These are phyloP conservation scores for Eutrema salsugineum DNA, from an alignment of 441 rosid genomes.

Conservation along the genomic window DNA sequence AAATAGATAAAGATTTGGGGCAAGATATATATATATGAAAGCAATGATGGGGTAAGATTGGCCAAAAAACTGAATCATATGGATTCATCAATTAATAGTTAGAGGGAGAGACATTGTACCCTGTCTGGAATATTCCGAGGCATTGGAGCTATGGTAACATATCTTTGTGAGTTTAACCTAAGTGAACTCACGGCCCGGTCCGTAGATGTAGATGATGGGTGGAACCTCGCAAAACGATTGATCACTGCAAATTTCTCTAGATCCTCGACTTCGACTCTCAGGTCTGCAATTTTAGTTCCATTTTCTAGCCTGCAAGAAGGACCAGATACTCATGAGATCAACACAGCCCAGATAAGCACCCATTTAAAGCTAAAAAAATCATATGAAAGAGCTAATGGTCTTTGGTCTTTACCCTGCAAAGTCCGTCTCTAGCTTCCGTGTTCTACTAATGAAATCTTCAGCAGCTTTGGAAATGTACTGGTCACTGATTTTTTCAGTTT, in stretches of 20 bases:
- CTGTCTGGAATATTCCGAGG: constrained; percentile 74
- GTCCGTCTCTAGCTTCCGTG: constrained; percentile 56
- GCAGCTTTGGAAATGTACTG: constrained; percentile 39
- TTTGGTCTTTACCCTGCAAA: constrained; percentile 42
- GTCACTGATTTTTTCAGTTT: constrained; percentile 38
- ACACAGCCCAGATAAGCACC: neutral
- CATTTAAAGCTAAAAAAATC: neutral
- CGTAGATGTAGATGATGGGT: constrained; percentile 41
- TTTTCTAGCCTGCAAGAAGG: constrained; percentile 63
- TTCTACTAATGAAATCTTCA: constrained; percentile 57
- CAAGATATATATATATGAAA: neutral
- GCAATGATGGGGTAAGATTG: constrained; percentile 27
- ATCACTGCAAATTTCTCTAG: constrained; percentile 74
- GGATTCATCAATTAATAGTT: constrained; percentile 34
- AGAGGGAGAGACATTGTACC: constrained; percentile 82
- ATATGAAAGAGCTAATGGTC: neutral
- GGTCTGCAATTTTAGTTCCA: constrained; percentile 51
- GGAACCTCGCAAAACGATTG: constrained; percentile 88
- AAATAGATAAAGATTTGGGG: constrained; percentile 2
- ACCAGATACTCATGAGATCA: constrained; percentile 1
- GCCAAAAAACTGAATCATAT: constrained; percentile 25
- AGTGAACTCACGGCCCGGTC: constrained; percentile 36
- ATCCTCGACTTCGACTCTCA: constrained; percentile 71
- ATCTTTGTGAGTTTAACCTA: constrained; percentile 54
- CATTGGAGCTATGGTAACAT: constrained; percentile 60